phyloP scores from a whole-genome alignment of 2,329 filamentous ascomycete species.

The Bisporella sp. region DNA sequence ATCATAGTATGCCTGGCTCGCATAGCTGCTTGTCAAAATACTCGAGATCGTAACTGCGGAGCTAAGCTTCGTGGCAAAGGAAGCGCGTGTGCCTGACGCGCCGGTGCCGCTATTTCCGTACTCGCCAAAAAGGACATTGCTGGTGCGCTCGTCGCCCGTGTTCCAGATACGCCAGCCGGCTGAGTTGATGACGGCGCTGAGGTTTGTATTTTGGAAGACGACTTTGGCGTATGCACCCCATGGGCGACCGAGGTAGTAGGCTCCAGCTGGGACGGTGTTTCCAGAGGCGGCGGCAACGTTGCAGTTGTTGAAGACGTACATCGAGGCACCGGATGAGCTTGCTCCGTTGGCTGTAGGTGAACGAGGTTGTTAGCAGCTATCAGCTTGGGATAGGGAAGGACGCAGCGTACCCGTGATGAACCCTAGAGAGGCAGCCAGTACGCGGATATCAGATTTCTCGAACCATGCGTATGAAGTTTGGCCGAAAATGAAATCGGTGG shows the following conservation, averaged over 20 bases:
- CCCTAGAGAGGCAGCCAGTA: slow-evolving; percentile 22
- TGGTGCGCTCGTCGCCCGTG: slow-evolving; percentile 33
- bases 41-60: slow-evolving; percentile 34
- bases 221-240: slow-evolving; percentile 46
- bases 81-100: slow-evolving; percentile 39
- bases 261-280: slow-evolving; percentile 30
- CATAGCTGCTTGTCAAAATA: slow-evolving; percentile 38
- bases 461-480: slow-evolving; percentile 45
- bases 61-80: slow-evolving; percentile 35
- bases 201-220: slow-evolving; percentile 39
- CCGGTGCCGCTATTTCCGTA: slow-evolving; percentile 46
- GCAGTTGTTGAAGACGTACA: slow-evolving; percentile 50
- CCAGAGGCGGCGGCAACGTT: slow-evolving; percentile 35
- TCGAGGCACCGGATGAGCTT: slow-evolving; percentile 33
- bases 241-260: slow-evolving; percentile 44
- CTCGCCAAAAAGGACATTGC: slow-evolving; percentile 43
- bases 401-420: no score
- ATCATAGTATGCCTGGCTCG: not conserved
- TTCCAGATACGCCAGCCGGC: slow-evolving; percentile 46
- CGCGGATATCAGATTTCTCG: slow-evolving; percentile 39
- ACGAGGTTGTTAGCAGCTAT: slow-evolving; percentile 24
- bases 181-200: slow-evolving; percentile 43
- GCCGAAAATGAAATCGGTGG: slow-evolving; percentile 55
- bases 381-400: no score
- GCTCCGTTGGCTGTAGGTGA: slow-evolving; percentile 40